Evolutionary conservation across 176 grass and related monocot genomes (phyloP).

Genomic region (Juncus effusus): DNA sequence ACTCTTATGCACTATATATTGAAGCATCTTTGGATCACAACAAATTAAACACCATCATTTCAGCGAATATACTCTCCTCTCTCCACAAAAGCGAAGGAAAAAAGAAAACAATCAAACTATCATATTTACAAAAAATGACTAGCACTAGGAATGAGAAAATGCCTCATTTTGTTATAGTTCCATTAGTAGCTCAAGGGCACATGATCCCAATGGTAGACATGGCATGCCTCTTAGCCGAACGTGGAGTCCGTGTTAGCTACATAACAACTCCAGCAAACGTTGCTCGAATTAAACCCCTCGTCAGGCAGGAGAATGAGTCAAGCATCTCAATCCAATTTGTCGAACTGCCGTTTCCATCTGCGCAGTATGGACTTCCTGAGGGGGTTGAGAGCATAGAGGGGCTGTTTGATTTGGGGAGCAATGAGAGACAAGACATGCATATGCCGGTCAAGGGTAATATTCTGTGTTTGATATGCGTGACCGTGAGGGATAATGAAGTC

Average conservation of each 20-base stretch:
- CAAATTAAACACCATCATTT: too few relatives aligned
- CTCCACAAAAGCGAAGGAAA: too few relatives aligned
- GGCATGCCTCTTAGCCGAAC: slow-evolving; percentile 30
- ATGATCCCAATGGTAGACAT: slow-evolving; percentile 55
- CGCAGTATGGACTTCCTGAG: slow-evolving; percentile 36
- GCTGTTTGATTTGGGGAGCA: too few relatives aligned
- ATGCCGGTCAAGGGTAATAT: too few relatives aligned
- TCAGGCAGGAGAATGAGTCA: slow-evolving; percentile 13
- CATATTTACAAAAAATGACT: not conserved
- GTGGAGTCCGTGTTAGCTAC: slow-evolving; percentile 28
- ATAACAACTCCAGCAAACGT: slow-evolving; percentile 42
- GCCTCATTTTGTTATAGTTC: slow-evolving; percentile 45
- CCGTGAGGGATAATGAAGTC: too few relatives aligned
- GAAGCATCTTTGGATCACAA: too few relatives aligned
- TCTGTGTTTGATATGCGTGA: too few relatives aligned
- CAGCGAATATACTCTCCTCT: too few relatives aligned
- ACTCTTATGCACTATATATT: too few relatives aligned
- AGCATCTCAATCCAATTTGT: slow-evolving; percentile 11
- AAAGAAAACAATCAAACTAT: too few relatives aligned
- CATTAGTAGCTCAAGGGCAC: slow-evolving; percentile 44
- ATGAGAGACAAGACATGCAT: too few relatives aligned
- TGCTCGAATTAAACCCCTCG: slow-evolving; percentile 30
- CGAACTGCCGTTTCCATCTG: slow-evolving; percentile 31
- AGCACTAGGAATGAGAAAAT: not conserved
- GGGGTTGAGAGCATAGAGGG: slow-evolving; percentile 50